Evolutionary conservation across 2,329 filamentous ascomycete species (phyloP), one percentile per base, ranked within the genome.

Genomic region (Stagonosporopsis vannaccii): DNA sequence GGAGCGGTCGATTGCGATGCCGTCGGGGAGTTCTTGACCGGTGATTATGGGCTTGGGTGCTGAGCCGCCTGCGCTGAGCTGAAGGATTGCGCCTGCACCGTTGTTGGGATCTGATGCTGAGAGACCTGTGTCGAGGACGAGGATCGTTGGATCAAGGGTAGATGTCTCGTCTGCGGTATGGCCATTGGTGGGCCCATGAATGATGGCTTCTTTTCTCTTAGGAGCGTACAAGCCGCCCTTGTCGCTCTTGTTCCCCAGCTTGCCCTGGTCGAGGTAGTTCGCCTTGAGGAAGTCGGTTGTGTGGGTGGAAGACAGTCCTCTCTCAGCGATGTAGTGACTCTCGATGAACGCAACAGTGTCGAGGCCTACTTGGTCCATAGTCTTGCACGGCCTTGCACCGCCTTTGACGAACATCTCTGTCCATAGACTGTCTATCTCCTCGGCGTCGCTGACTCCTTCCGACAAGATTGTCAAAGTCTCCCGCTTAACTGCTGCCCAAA

Each of bases 401-500:
- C 36, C 74, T 7, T 65, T 42, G 19, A 46, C 51, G 33, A 65
- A 73, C 66, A 82, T 79, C 50, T 80, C 74, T 12, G 51, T 61
- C 76, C 80, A 85, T 5, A 85, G 63, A 0, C 61, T 61, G 54
- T 85, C 83, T 23, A 85, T 79, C 45, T 83, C 79, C n/a, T 77
- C 70, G 0, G 84, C 81, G 0, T 71, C 74, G 0, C 78, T 77
- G 0, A 85, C 81, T 0, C 77, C 82, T 45, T 85, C 83, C 0
- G 79, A 74, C 2, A 85, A 59, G 9, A 85, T 81, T 0, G 68
- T 77, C 47, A 85, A 58, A 0, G 72, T 68, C 60, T 86, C 83
- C 2, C 83, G 75, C 66, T 85, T 85, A 15, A 85, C 75, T 0
- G 83, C 83, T 0, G 83, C 84, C 83, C 83, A 86, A 0, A 85